Base-by-base conservation (phyloP, 2,329 filamentous ascomycete genomes). In the Cryphonectria parasitica region DNA sequence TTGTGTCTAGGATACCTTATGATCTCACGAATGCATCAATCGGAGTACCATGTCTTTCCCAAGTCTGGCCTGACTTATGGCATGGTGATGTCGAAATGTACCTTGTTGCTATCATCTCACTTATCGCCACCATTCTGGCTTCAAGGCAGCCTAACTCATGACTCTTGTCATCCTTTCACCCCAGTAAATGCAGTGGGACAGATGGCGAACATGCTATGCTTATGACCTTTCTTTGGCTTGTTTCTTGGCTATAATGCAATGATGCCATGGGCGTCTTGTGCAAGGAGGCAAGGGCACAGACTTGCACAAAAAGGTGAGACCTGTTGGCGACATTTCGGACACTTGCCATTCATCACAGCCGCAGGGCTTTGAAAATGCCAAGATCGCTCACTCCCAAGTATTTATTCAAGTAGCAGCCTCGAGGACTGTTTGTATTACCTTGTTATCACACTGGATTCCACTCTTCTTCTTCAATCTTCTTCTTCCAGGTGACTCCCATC, bases 21-120 rank as follows among this genome's bases (percentile, higher is more conserved):
- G 68, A 70, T 67, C 64, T 70, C 39, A 71, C 49, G 70, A 69
- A 25, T 41, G 70, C 70, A 71, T 71, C 28, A 69, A 67, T 67
- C 22, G 70, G 64, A 70, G 67, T 71, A 58, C 31, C 64, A 19
- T 28, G 25, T 28, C 13, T 58, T 58, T 58, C 13, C 54, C 10
- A 56, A 15, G 11, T 2, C 54, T 31, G 5, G 15, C 52, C 13
- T 34, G 11, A 7, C 1, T 8, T 22, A 8, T 19, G 28, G 25
- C 25, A 28, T n/a, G 45, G 6, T 7, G 5, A 31, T 17, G 3
- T 6, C 3, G 7, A 13, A 31, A 11, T 34, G 13, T 17, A 0
- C 25, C 25, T 56, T 3, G 52, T 25, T 28, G 8, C 8, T n/a
- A 11, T 28, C 28, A 25, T 25, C 25, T 28, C 3, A 25, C 25